phyloP scores from a whole-genome alignment of 2,329 filamentous ascomycete species.

The Stenocarpella maydis region DNA sequence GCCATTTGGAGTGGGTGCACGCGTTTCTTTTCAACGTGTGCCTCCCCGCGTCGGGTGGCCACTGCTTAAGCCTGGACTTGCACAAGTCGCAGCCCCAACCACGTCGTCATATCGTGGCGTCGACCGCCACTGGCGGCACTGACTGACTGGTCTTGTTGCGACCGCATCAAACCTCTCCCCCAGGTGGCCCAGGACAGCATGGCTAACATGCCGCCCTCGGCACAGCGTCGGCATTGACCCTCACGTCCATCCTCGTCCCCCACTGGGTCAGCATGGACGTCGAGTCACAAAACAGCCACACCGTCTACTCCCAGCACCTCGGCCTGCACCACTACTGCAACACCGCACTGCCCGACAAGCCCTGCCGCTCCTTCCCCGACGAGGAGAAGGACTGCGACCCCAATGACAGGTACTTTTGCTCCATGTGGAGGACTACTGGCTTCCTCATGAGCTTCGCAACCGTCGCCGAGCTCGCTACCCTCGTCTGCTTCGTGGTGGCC shows the following conservation, averaged over 20 bases:
- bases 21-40: background rate
- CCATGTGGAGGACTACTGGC: slow-evolving; percentile 87
- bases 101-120: slow-evolving; percentile 18
- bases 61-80: background rate
- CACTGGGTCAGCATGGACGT: slow-evolving; percentile 75
- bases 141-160: too few species aligned
- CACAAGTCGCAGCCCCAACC: slow-evolving; percentile 14
- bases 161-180: background rate
- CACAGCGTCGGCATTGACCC: slow-evolving; percentile 74
- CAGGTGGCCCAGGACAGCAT: background rate
- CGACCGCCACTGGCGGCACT: background rate
- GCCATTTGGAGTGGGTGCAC: background rate
- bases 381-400: slow-evolving; percentile 69
- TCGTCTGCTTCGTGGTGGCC: slow-evolving; percentile 83
- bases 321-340: slow-evolving; percentile 87
- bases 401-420: slow-evolving; percentile 81
- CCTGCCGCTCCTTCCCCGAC: slow-evolving; percentile 73
- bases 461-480: slow-evolving; percentile 79
- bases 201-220: slow-evolving; percentile 43
- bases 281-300: slow-evolving; percentile 53
- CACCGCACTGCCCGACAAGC: slow-evolving; percentile 59
- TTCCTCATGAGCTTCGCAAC: slow-evolving; percentile 86
- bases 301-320: slow-evolving; percentile 65
- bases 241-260: slow-evolving; percentile 73
- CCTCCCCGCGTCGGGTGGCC: background rate